Evolutionary conservation across 1,139 yeast genomes (phyloP).

Genomic region (Suhomyces bribrorum): DNA sequence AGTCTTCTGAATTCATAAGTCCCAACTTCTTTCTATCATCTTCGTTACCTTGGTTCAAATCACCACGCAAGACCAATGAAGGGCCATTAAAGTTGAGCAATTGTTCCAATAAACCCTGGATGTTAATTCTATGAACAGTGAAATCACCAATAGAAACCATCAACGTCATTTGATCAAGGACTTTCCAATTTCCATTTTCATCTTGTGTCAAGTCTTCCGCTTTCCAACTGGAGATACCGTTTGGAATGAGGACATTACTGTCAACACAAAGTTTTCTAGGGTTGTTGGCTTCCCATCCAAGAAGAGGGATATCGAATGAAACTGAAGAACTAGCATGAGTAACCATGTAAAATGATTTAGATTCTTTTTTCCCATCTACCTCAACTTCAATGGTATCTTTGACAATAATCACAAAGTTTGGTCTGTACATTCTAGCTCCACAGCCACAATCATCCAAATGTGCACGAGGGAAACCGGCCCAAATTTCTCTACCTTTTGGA

Average conservation of each 20-base stretch:
- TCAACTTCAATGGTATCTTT: slow-evolving; percentile 16
- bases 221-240: slow-evolving; percentile 30
- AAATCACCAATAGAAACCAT: slow-evolving; percentile 38
- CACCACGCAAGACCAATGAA: not conserved
- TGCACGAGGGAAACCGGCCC: slow-evolving; percentile 31
- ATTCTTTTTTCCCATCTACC: slow-evolving; percentile 2
- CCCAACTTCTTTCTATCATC: slow-evolving; percentile 2
- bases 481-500: slow-evolving; percentile 25
- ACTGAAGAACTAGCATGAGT: slow-evolving; percentile 36
- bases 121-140: slow-evolving; percentile 34
- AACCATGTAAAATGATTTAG: slow-evolving; percentile 17
- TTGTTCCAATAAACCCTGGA: slow-evolving; percentile 32
- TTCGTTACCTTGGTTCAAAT: not conserved
- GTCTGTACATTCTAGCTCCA: slow-evolving; percentile 27
- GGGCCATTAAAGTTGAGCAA: slow-evolving; percentile 17
- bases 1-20: slow-evolving; percentile 1
- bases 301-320: slow-evolving; percentile 29
- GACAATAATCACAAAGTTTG: slow-evolving; percentile 26
- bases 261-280: slow-evolving; percentile 18
- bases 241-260: slow-evolving; percentile 28
- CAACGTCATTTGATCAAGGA: slow-evolving; percentile 33
- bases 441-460: slow-evolving; percentile 30
- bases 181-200: slow-evolving; percentile 16
- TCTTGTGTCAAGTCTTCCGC: slow-evolving; percentile 14
- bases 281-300: slow-evolving; percentile 22